Evolutionary conservation across 768 basidiomycete species (phyloP).

Genomic region (Paxillus rubicundulus): DNA sequence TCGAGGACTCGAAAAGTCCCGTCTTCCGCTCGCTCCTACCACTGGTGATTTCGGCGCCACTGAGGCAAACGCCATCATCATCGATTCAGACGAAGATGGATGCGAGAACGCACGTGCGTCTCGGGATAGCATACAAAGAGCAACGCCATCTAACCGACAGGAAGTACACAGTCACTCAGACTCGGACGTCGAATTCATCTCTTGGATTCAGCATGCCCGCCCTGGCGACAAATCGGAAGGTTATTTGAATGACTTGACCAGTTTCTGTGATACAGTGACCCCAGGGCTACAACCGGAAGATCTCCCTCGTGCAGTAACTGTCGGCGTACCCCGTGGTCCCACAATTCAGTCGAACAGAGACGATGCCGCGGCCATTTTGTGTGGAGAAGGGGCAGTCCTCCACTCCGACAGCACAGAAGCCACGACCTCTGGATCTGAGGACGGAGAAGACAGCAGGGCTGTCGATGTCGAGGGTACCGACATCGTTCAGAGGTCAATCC

Average conservation of each 20-base stretch:
- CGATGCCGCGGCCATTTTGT: background rate
- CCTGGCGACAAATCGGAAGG: conserved; percentile 1
- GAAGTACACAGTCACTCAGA: conserved; percentile 4
- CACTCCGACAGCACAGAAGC: background rate
- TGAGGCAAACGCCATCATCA: conserved; percentile 19
- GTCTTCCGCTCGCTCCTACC: background rate
- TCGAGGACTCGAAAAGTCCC: background rate
- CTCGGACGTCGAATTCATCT: conserved; percentile 11
- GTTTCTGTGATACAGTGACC: background rate
- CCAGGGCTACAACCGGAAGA: conserved; percentile 1
- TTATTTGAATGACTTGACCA: background rate
- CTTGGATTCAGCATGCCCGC: conserved; percentile 3
- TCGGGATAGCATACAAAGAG: background rate
- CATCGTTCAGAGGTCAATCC: background rate
- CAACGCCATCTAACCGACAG: background rate
- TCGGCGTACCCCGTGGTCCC: background rate
- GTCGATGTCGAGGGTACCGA: background rate
- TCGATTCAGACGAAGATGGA: conserved; percentile 20
- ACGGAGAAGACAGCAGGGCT: background rate
- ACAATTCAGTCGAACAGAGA: background rate
- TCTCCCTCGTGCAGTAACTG: background rate
- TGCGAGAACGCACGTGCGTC: background rate
- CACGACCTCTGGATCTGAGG: conserved; percentile 10
- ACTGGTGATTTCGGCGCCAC: conserved; percentile 10
- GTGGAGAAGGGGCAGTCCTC: background rate